Evolutionary conservation across 768 basidiomycete genomes (phyloP).

Genomic region (Xerocomus brunneocitrinus): DNA sequence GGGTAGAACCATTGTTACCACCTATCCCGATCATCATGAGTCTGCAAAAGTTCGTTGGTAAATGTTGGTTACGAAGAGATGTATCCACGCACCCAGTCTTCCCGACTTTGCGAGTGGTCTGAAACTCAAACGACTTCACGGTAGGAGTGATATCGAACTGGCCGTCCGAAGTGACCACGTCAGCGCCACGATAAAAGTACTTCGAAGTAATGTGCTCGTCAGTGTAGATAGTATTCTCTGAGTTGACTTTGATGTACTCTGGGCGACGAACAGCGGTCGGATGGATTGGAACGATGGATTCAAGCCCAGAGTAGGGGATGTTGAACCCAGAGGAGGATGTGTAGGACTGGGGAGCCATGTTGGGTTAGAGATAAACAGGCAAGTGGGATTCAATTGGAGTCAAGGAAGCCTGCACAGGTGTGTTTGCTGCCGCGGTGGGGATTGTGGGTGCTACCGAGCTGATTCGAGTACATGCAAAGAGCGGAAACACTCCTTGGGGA

Average conservation of each 20-base stretch:
- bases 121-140: slow-evolving; percentile 81
- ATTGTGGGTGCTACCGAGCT: slow-evolving; percentile 86
- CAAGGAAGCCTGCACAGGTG: slow-evolving; percentile 65
- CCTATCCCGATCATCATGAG: slow-evolving; percentile 97
- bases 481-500: slow-evolving; percentile 33
- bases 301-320: slow-evolving; percentile 69
- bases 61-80: slow-evolving; percentile 4
- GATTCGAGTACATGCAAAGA: slow-evolving; percentile 93
- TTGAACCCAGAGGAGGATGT: slow-evolving; percentile 58
- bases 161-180: slow-evolving; percentile 65
- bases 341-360: slow-evolving; percentile 48
- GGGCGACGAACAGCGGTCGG: slow-evolving; percentile 82
- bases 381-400: slow-evolving; percentile 34
- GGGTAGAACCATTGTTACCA: slow-evolving; percentile 95
- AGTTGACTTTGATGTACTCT: slow-evolving; percentile 73
- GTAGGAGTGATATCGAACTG: slow-evolving; percentile 78
- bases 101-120: slow-evolving; percentile 77
- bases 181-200: slow-evolving; percentile 76
- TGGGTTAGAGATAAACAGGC: slow-evolving; percentile 24
- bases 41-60: slow-evolving; percentile 36
- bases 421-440: slow-evolving; percentile 84
- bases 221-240: slow-evolving; percentile 75
- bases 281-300: slow-evolving; percentile 68
- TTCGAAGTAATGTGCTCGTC: slow-evolving; percentile 80
- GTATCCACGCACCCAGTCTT: slow-evolving; percentile 79